These are phyloP conservation scores for Aureobasidium melanogenum DNA, from an alignment of 2,329 filamentous ascomycete genomes.

Conservation along the genomic window DNA sequence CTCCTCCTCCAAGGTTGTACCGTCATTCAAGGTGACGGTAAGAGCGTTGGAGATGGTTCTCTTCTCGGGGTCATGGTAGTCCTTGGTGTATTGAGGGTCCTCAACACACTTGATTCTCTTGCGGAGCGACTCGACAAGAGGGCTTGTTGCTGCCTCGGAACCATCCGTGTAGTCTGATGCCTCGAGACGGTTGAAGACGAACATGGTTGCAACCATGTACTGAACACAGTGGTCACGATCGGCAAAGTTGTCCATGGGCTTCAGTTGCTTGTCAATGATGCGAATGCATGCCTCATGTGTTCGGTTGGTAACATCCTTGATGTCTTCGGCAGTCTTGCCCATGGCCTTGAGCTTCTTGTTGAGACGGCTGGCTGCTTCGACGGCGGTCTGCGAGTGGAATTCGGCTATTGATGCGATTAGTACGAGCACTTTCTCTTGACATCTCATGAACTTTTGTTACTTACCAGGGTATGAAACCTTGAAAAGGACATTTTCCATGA, in stretches of 20 bases:
- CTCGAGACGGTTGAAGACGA: conserved; percentile 86
- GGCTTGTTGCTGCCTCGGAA: conserved; percentile 81
- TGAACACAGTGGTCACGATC: conserved; percentile 99
- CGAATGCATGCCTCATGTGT: conserved; percentile 98
- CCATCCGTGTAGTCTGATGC: conserved; percentile 91
- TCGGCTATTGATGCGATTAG: conserved; percentile 47
- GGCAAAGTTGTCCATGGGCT: conserved; percentile 99
- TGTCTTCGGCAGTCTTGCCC: conserved; percentile 88
- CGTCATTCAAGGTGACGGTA: conserved; percentile 89
- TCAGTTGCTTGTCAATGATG: conserved; percentile 99
- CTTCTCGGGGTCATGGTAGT: conserved; percentile 90
- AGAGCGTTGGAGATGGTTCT: conserved; percentile 96
- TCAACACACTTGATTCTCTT: conserved; percentile 94
- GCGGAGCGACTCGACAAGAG: conserved; percentile 81
- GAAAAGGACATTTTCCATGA: conserved; percentile 99
- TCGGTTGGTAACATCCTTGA: conserved; percentile 86
- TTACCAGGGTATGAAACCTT: conserved; percentile 96
- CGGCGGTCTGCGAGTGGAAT: conserved; percentile 97
- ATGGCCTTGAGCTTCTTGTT: conserved; percentile 70
- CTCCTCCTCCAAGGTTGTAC: conserved; percentile 81
- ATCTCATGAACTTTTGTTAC: conserved; percentile 17
- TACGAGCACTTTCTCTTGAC: conserved; percentile 14
- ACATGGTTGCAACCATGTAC: conserved; percentile 98
- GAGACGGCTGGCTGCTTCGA: conserved; percentile 87
- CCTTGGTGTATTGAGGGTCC: conserved; percentile 85